phyloP scores from a whole-genome alignment of 768 basidiomycete genomes.

The Leucosporidium scottii region DNA sequence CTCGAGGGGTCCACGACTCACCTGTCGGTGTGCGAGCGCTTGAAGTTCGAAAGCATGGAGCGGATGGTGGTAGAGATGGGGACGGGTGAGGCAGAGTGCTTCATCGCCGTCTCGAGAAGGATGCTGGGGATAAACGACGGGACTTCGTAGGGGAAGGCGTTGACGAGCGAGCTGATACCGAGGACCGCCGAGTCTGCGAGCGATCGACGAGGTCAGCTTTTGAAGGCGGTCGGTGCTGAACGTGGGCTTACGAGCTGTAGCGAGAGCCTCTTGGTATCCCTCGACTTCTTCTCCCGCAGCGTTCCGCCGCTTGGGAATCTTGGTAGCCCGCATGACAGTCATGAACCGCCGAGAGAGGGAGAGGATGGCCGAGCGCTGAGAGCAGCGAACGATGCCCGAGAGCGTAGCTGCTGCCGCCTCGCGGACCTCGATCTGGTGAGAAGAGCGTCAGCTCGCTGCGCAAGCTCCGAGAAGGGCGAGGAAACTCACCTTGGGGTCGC shows the following conservation, averaged over 20 bases:
- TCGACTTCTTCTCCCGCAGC: slow-evolving; percentile 48
- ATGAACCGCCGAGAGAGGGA: slow-evolving; percentile 63
- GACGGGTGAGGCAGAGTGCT: slow-evolving; percentile 74
- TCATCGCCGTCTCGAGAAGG: slow-evolving; percentile 66
- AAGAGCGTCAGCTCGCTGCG: slow-evolving; percentile 16
- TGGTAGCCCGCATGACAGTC: slow-evolving; percentile 60
- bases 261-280: slow-evolving; percentile 61
- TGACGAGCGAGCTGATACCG: slow-evolving; percentile 86
- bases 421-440: slow-evolving; percentile 29
- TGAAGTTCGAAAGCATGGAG: slow-evolving; percentile 37
- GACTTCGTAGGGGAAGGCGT: slow-evolving; percentile 91
- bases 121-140: slow-evolving; percentile 89
- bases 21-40: slow-evolving; percentile 37
- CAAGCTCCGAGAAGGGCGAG: slow-evolving; percentile 42
- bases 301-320: slow-evolving; percentile 54
- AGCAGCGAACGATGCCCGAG: slow-evolving; percentile 46
- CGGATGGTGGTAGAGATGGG: slow-evolving; percentile 42
- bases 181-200: slow-evolving; percentile 67
- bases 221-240: background rate
- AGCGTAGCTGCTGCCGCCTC: slow-evolving; percentile 39
- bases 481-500: slow-evolving; percentile 47
- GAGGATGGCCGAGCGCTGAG: slow-evolving; percentile 45
- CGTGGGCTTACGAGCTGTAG: slow-evolving; percentile 52
- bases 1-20: slow-evolving; percentile 4
- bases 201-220: background rate